These are phyloP conservation scores for Lactarius evosmus DNA, from an alignment of 768 basidiomycete species.

Conservation along the genomic window DNA sequence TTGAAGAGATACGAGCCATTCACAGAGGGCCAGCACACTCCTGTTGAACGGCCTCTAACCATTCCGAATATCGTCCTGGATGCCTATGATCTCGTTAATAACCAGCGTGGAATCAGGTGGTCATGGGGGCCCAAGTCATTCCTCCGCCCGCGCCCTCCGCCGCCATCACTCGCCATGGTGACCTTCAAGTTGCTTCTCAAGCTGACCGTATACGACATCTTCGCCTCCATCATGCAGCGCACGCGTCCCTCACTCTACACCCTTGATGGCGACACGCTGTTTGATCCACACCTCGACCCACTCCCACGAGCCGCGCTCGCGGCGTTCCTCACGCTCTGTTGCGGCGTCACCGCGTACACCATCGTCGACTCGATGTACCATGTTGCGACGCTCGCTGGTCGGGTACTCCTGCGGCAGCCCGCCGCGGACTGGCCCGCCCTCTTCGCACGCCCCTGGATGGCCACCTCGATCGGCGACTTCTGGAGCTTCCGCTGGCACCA, in stretches of 20 bases:
- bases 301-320: slow-evolving; percentile 2
- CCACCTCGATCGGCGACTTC: slow-evolving; percentile 40
- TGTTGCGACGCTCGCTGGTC: slow-evolving; percentile 28
- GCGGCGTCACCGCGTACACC: slow-evolving; percentile 19
- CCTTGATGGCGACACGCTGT: slow-evolving; percentile 12
- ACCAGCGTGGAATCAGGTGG: slow-evolving; percentile 25
- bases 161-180: neutral
- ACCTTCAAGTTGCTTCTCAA: neutral
- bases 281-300: slow-evolving; percentile 5
- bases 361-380: slow-evolving; percentile 29
- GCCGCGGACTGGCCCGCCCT: slow-evolving; percentile 37
- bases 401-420: slow-evolving; percentile 34
- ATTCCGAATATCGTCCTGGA: slow-evolving; percentile 14
- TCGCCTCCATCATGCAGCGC: slow-evolving; percentile 2
- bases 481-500: slow-evolving; percentile 44
- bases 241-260: slow-evolving; percentile 8
- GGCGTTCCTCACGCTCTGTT: slow-evolving; percentile 9
- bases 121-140: slow-evolving; percentile 20
- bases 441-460: slow-evolving; percentile 38
- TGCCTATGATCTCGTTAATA: slow-evolving; percentile 16
- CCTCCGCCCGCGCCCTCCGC: neutral
- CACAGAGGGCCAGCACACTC: neutral
- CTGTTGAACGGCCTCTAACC: slow-evolving; percentile 8
- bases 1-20: slow-evolving; percentile 11
- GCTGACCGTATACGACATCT: slow-evolving; percentile 9